Evolutionary conservation across 371 early-diverging fungal species (phyloP), one percentile per base, ranked within the genome.

Genomic region (Mucor mucedo): DNA sequence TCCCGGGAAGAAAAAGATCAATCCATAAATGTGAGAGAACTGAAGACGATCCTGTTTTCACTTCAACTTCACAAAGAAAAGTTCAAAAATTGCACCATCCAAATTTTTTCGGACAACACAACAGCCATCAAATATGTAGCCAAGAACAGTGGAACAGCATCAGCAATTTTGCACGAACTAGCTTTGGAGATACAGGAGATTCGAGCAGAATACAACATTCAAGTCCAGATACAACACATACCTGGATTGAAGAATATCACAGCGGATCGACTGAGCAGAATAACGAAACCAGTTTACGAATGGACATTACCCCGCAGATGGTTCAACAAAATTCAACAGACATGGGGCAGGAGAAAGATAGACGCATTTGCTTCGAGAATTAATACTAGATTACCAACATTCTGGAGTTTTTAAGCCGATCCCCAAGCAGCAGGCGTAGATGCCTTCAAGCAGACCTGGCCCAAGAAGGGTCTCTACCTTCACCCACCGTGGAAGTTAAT

Each of bases 61-160:
- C 13, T 58, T 2, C 48, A 32, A 21, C 39, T 68, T 9, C 55
- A 52, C 41, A 32, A 45, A 44, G 57, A 44, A 50, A 33, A 47
- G 14, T 3, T 8, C 32, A 13, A 4, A 42, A n/a, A 42, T 13
- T 42, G 10, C 6, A 11, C 11, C 6, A 42, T 42, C 35, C 0
- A 55, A 41, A 60, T 72, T 0, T 60, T 35, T n/a, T n/a, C 55
- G 0, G 69, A 73, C 67, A 73, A 62, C 60, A 69, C 27, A 28
- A 73, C 73, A 38, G 69, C 65, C 1, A 27, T 73, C 6, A 69
- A 69, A 41, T 73, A 73, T 50, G 59, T 38, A 0, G 41, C 40
- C 13, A 66, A 68, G 32, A 35, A 54, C 0, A 69, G 65, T 32
- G 63, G 68, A 45, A 58, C 58, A 30, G 11, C 47, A 7, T 58